Conservation (phyloP, 129 eudicot genomes). For the Saposhnikovia divaricata region DNA sequence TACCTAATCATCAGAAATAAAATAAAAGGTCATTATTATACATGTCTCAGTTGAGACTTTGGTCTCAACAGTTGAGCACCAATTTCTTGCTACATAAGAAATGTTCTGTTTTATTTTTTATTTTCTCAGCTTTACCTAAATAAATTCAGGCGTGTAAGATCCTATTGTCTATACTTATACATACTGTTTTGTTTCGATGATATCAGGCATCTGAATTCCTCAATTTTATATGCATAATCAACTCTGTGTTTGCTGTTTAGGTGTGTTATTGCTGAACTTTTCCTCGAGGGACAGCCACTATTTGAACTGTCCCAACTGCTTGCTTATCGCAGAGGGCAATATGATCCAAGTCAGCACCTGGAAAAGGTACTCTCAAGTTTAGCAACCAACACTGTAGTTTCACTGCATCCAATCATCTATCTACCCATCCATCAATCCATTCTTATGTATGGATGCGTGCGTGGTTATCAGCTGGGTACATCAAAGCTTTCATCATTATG, state of each 20-base stretch:
- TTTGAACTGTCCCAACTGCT: constrained; percentile 93
- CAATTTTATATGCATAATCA: background rate
- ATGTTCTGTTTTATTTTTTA: no score
- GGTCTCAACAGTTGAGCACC: background rate
- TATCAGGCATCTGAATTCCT: background rate
- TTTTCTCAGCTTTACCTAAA: background rate
- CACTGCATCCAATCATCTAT: no score
- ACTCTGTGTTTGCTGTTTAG: constrained; percentile 32
- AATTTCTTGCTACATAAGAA: no score
- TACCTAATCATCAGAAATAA: no score
- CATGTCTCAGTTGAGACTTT: background rate
- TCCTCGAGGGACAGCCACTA: constrained; percentile 93
- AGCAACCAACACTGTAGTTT: no score
- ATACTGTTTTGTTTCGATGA: background rate
- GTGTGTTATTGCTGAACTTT: constrained; percentile 99
- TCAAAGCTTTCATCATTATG: background rate
- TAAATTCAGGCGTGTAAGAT: background rate
- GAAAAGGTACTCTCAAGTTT: constrained; percentile 50
- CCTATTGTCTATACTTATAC: background rate
- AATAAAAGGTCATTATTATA: background rate
- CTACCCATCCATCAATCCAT: background rate
- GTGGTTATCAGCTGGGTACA: background rate
- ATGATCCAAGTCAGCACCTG: constrained; percentile 88
- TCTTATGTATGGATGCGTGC: background rate
- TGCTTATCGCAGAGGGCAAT: constrained; percentile 95